Evolutionary conservation across 1,139 yeast genomes (phyloP), one percentile per base, ranked within the genome.

Genomic region (Pichia sp.): DNA sequence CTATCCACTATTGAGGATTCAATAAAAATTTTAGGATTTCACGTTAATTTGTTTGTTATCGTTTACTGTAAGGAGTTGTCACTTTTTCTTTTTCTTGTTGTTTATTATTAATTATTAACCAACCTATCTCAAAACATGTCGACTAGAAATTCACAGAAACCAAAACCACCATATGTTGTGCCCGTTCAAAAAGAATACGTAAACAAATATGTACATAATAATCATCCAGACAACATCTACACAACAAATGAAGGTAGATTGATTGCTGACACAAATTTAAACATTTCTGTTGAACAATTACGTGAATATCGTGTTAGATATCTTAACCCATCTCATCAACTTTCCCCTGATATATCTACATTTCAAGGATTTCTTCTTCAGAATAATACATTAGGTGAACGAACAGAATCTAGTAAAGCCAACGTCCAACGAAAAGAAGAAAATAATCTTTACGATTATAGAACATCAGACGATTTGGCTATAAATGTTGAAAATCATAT

Each of bases 111-210:
- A 18, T 18, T 18, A 18, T 18, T 18, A 18, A 18, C 18, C 18
- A 18, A 85, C 57, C 61, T 63, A 5, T n/a, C 25, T 4, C 25
- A 31, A 5, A 18, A 11, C 39, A 46, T 48, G 57, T 51, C 56
- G 2, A 42, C 53, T 3, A 47, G 56, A 44, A 53, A 43, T 25
- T 39, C 53, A 4, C 55, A 54, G 18, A 54, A 54, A 37, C 48
- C 42, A 11, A 54, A 54, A 31, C 51, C 34, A 30, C 55, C 57
- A 7, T 51, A 53, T 31, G 35, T 78, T 0, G 76, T 75, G 37
- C 83, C 79, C 39, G 81, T 82, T 2, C 86, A 80, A 55, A 83
- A 79, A 55, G 80, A 77, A 54, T 77, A 69, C 48, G 65, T 81
- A 9, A 71, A 79, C 28, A 77, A 75, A 54, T 84, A 81, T 56